Evolutionary conservation across 768 basidiomycete genomes (phyloP).

Genomic region (Leccinum rimulosum): DNA sequence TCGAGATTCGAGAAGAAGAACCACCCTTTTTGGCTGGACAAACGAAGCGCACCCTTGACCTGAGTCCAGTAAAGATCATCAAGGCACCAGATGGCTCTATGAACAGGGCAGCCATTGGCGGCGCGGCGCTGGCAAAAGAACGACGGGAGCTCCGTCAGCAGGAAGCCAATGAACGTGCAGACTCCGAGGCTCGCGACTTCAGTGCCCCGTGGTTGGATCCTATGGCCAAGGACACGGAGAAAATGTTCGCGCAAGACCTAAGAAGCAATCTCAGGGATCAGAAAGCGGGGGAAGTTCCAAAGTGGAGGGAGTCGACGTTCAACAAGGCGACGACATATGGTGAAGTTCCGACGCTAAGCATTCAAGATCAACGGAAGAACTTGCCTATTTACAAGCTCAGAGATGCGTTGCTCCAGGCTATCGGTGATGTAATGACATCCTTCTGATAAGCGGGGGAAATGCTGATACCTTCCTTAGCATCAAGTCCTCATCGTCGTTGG

Average conservation of each 20-base stretch:
- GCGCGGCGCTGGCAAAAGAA: conserved; percentile 92
- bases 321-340: conserved; percentile 97
- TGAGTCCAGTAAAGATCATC: conserved; percentile 97
- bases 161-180: conserved; percentile 90
- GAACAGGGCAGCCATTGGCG: conserved; percentile 92
- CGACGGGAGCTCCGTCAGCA: conserved; percentile 91
- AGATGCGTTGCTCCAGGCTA: conserved; percentile 85
- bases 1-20: conserved; percentile 96
- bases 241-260: conserved; percentile 90
- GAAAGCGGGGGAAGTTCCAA: conserved; percentile 76
- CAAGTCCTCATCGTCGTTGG: conserved; percentile 98
- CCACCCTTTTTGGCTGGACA: conserved; percentile 95
- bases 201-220: conserved; percentile 97
- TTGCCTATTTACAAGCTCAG: conserved; percentile 95
- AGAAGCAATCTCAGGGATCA: conserved; percentile 79
- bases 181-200: conserved; percentile 93
- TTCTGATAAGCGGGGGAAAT: conserved; percentile 1
- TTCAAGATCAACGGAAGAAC: conserved; percentile 89
- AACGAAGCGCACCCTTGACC: conserved; percentile 91
- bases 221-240: conserved; percentile 87
- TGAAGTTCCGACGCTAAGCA: conserved; percentile 84
- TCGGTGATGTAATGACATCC: conserved; percentile 65
- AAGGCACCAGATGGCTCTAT: conserved; percentile 98
- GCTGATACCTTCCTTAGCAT: conserved; percentile 37
- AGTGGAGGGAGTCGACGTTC: conserved; percentile 90